Evolutionary conservation across 176 grass and related monocot species (phyloP), one percentile per base, ranked within the genome.

Genomic region (Musa itinerans): DNA sequence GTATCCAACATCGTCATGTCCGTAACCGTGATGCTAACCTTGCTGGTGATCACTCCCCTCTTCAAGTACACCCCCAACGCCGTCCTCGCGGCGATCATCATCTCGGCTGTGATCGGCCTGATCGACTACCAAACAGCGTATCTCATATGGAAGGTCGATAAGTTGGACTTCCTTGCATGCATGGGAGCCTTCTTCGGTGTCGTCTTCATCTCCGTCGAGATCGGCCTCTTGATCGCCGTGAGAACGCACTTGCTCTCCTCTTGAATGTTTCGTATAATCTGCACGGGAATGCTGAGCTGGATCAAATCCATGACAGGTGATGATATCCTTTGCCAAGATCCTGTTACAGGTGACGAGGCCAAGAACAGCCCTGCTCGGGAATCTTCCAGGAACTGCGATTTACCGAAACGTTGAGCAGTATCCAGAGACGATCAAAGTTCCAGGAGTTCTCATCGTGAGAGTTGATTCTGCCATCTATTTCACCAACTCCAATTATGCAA

Each of bases 321-420:
- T 43, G 34, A 91, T 97, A 67, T 93, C 94, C 68, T 85, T 97
- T 75, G 88, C 90, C 11, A 97, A 97, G 81, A 97, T 97, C 78
- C 90, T 97, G 75, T 80, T 97, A 63, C 94, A 97, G 93, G 94
- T 93, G 69, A 97, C 94, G 73, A 89, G 94, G 53, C 94, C 94
- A 86, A 92, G 90, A 74, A 93, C 88, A 2, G 86, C 61, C 24
- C 77, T 97, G 29, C 86, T 93, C 20, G 94, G 94, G 29, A 93
- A 97, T 80, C 87, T 97, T 79, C 88, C 90, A 65, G 83, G 90
- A 48, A 97, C 94, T 63, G 82, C 56, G 11, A 54, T 97, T 71
- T 97, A 97, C 75, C 86, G 90, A 77, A 97, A 97, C 79, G 89
- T 82, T 1, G 78, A 90, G 51, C 93, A 97, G 50, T 97, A 97